Evolutionary conservation across 1,139 yeast genomes (phyloP).

Genomic region (Pichia sp.): DNA sequence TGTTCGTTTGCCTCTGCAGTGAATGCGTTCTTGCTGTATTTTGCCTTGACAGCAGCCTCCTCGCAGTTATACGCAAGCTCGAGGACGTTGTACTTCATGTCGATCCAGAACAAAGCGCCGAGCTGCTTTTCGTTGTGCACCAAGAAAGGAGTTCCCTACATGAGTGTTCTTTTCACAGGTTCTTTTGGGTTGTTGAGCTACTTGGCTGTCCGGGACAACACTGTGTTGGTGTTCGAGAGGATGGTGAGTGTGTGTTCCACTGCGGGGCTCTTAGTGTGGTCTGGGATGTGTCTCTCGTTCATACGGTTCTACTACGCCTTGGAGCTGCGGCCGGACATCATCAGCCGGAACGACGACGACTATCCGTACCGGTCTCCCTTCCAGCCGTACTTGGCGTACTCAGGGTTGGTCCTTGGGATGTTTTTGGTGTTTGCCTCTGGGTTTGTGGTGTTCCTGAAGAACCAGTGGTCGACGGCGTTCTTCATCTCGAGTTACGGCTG

Average conservation of each 20-base stretch:
- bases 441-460: slow-evolving; percentile 57
- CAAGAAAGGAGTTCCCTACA: slow-evolving; percentile 66
- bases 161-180: slow-evolving; percentile 60
- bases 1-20: slow-evolving; percentile 59
- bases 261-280: slow-evolving; percentile 74
- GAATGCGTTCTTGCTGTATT: slow-evolving; percentile 64
- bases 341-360: slow-evolving; percentile 56
- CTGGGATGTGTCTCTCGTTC: slow-evolving; percentile 72
- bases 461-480: slow-evolving; percentile 57
- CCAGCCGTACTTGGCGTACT: slow-evolving; percentile 70
- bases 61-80: slow-evolving; percentile 77
- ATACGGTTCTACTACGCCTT: slow-evolving; percentile 68
- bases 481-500: slow-evolving; percentile 71
- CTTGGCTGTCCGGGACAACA: slow-evolving; percentile 52
- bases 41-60: slow-evolving; percentile 73
- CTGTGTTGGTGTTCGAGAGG: slow-evolving; percentile 63
- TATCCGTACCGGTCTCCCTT: slow-evolving; percentile 75
- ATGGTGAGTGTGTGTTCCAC: slow-evolving; percentile 63
- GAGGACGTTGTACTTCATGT: slow-evolving; percentile 70
- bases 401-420: slow-evolving; percentile 57
- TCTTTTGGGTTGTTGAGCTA: slow-evolving; percentile 57
- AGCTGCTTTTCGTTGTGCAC: slow-evolving; percentile 55
- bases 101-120: slow-evolving; percentile 69
- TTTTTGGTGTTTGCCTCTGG: slow-evolving; percentile 63
- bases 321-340: slow-evolving; percentile 60